Evolutionary conservation across 2,329 filamentous ascomycete species (phyloP), one percentile per base, ranked within the genome.

Genomic region (Trichoderma afroharzianum): DNA sequence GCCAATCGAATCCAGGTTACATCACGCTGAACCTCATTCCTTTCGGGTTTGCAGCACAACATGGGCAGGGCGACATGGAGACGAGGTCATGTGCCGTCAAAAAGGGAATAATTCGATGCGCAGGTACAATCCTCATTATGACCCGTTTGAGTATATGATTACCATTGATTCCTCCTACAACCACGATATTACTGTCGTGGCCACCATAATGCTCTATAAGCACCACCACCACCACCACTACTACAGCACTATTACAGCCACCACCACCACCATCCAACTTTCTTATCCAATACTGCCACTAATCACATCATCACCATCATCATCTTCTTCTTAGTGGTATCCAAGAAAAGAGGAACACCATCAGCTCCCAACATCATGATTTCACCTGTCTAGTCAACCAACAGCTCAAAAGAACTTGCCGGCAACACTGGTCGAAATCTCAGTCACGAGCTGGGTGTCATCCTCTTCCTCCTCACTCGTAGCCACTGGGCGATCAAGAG

Each of bases 401-500:
- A 26, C 64, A 61, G 66, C 43, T 75, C 81, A 89, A 75, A 89
- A 88, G 79, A 89, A 89, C 80, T 86, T 88, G 72, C 87, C 87
- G 59, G 82, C 76, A 74, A 84, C 84, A 30, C 76, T 14, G 32
- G 36, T 18, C 8, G 64, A 47, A 39, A 67, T 33, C 59, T 70
- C 67, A 30, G 57, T 70, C 43, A 74, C 72, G 15, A 74, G 71
- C 50, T 71, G 61, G n/a, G 78, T 82, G 11, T 79, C 76, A 24
- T 80, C 78, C 15, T 75, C 74, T 72, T 78, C 12, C 15, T 15
- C 12, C 6, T 21, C 50, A 73, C 47, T 43, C 26, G 76, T 77
- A 11, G 77, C 77, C 47, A 77, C 74, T 6, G 79, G 90, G 7
- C 83, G 85, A 78, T 94, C 92, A 4, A 94, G 82, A 4, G 88